Percentiles rank a stretch among this genome's conserved stretches.
Evolutionary conservation across 2,329 filamentous ascomycete species (phyloP).

Genomic region (Bisporella sp.): DNA sequence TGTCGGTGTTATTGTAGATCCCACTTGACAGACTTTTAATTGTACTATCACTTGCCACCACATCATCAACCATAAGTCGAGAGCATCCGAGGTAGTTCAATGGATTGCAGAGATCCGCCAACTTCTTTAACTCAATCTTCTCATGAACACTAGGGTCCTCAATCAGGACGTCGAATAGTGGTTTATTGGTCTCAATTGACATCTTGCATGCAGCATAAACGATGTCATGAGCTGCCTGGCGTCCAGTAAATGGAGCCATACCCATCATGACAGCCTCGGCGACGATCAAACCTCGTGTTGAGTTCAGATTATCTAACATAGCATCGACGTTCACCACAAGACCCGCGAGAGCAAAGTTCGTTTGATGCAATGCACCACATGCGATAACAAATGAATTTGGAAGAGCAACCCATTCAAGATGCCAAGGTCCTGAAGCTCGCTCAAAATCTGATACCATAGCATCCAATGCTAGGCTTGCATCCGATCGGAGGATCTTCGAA

Average conservation of each 20-base stretch:
- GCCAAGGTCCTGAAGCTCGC: slow-evolving; percentile 50
- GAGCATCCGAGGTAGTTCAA: neutral
- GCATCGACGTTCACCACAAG: slow-evolving; percentile 41
- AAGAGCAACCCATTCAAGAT: slow-evolving; percentile 50
- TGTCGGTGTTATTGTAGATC: too few relatives aligned
- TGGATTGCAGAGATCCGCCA: neutral
- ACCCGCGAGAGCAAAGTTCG: slow-evolving; percentile 44
- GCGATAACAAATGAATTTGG: slow-evolving; percentile 46
- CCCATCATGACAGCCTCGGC: slow-evolving; percentile 56
- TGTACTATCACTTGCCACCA: neutral
- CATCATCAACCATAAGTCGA: neutral
- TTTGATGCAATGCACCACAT: slow-evolving; percentile 45
- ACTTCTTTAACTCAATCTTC: neutral
- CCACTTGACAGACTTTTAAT: too few relatives aligned
- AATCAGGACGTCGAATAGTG: slow-evolving; percentile 37
- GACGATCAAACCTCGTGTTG: slow-evolving; percentile 46
- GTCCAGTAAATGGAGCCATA: slow-evolving; percentile 43
- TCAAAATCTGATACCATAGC: slow-evolving; percentile 53
- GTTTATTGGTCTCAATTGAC: slow-evolving; percentile 37
- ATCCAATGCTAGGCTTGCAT: slow-evolving; percentile 45
- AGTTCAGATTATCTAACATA: slow-evolving; percentile 44
- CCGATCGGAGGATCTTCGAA: slow-evolving; percentile 44
- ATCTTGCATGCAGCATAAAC: slow-evolving; percentile 48
- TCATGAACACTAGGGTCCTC: slow-evolving; percentile 30
- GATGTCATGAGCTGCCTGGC: slow-evolving; percentile 47